Percentiles rank a stretch among this genome's conserved stretches.
Evolutionary conservation across 169 alveolate species (phyloP).

Genomic region (Sarcocystis neurona): DNA sequence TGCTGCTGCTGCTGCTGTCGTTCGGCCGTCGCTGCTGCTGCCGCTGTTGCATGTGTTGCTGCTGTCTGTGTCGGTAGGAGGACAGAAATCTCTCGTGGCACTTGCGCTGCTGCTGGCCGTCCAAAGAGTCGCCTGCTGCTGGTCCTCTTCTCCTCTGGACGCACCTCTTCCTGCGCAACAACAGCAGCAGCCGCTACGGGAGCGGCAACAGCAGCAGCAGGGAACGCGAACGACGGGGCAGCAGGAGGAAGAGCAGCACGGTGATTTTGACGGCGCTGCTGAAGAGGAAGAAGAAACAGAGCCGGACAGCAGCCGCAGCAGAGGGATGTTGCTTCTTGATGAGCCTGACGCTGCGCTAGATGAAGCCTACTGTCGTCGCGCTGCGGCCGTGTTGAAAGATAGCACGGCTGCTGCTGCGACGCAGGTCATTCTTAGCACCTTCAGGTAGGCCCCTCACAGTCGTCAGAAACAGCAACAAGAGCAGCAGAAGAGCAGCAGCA

Average conservation of each 20-base stretch:
- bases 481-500: too few relatives aligned
- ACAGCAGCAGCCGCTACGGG: not conserved
- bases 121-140: conserved; percentile 9
- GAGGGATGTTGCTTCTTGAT: conserved; percentile 22
- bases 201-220: too few relatives aligned
- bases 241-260: too few relatives aligned
- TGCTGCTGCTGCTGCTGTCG: conserved; percentile 8
- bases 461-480: too few relatives aligned
- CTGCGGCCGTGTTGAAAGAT: not conserved
- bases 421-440: conserved; percentile 38
- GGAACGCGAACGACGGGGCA: too few relatives aligned
- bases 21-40: conserved; percentile 15
- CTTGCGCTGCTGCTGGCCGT: conserved; percentile 35
- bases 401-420: not conserved
- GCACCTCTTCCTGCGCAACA: not conserved
- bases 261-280: too few relatives aligned
- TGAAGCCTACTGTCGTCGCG: conserved; percentile 8
- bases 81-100: conserved; percentile 43
- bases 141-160: not conserved
- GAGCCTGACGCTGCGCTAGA: conserved; percentile 41
- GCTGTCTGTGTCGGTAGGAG: conserved; percentile 7
- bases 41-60: not conserved
- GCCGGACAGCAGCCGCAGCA: not conserved
- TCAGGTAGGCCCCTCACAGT: conserved; percentile 3
- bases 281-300: too few relatives aligned